phyloP scores from a whole-genome alignment of 768 basidiomycete species.

The Kwoniella dendrophila region DNA sequence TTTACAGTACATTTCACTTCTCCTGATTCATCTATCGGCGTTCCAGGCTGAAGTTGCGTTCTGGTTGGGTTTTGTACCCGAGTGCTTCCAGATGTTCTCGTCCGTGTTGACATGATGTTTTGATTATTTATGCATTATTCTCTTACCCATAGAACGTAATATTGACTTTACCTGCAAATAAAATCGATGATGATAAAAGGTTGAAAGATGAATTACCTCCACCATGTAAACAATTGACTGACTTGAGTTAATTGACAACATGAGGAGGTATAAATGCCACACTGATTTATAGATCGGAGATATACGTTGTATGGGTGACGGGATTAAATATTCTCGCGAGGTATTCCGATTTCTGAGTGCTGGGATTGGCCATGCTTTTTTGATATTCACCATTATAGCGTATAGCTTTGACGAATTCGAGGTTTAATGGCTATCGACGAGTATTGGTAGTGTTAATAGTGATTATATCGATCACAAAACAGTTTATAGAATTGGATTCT shows the following conservation, averaged over 20 bases:
- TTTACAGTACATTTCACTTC: slow-evolving; percentile 33
- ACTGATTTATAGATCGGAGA: no score
- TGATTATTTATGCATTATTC: background rate
- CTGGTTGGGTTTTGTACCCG: slow-evolving; percentile 17
- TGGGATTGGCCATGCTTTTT: slow-evolving; percentile 21
- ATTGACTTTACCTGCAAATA: background rate
- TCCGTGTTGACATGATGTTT: slow-evolving; percentile 6
- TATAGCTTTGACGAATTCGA: no score
- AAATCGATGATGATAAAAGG: background rate
- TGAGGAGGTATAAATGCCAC: slow-evolving; percentile 1
- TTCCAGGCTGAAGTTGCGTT: slow-evolving; percentile 27
- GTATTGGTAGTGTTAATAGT: no score
- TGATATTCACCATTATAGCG: no score
- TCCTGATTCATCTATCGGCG: slow-evolving; percentile 19
- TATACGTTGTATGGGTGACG: background rate
- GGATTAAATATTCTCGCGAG: slow-evolving; percentile 1
- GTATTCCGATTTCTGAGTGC: slow-evolving; percentile 2
- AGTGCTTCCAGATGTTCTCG: slow-evolving; percentile 3
- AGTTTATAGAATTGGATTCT: background rate
- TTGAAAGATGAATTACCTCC: slow-evolving; percentile 19
- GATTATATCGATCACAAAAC: background rate
- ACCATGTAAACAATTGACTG: background rate
- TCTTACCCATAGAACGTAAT: background rate
- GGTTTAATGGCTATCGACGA: background rate
- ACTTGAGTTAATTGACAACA: background rate